phyloP scores from a whole-genome alignment of 2,329 filamentous ascomycete species.

The Hypoxylon sp. region DNA sequence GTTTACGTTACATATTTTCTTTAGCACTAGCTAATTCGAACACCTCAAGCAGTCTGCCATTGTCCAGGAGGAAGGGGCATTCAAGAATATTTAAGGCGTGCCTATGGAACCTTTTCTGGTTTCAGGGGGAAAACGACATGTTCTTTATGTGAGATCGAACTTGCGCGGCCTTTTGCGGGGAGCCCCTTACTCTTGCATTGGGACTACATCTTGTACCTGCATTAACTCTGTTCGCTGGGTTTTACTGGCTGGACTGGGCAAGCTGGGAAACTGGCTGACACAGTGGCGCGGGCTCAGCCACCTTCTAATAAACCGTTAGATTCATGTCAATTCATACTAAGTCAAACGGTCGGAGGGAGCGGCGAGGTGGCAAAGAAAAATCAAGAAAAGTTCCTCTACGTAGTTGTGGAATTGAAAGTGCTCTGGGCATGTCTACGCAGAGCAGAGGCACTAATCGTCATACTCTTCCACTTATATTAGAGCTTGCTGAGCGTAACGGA shows the following conservation, averaged over 20 bases:
- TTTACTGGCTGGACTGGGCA: background rate
- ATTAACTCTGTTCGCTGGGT: slow-evolving; percentile 32
- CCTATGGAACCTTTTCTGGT: background rate
- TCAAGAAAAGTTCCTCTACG: background rate
- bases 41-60: slow-evolving; percentile 16
- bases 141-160: slow-evolving; percentile 3
- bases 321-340: slow-evolving; percentile 4
- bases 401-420: background rate
- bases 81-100: background rate
- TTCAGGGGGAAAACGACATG: slow-evolving; percentile 5
- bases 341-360: background rate
- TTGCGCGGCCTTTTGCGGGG: slow-evolving; percentile 23
- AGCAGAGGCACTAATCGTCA: background rate
- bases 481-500: background rate
- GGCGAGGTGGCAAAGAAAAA: background rate
- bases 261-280: slow-evolving; percentile 18
- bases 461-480: background rate
- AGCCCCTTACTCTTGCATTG: slow-evolving; percentile 39
- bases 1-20: slow-evolving; percentile 26
- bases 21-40: slow-evolving; percentile 5
- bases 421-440: background rate
- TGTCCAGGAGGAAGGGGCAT: slow-evolving; percentile 1
- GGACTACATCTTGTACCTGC: slow-evolving; percentile 37
- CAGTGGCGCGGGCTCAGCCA: slow-evolving; percentile 15
- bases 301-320: background rate